These are phyloP conservation scores for Coemansia guatemalensis DNA, from an alignment of 192 early-diverging fungal species.

Conservation along the genomic window DNA sequence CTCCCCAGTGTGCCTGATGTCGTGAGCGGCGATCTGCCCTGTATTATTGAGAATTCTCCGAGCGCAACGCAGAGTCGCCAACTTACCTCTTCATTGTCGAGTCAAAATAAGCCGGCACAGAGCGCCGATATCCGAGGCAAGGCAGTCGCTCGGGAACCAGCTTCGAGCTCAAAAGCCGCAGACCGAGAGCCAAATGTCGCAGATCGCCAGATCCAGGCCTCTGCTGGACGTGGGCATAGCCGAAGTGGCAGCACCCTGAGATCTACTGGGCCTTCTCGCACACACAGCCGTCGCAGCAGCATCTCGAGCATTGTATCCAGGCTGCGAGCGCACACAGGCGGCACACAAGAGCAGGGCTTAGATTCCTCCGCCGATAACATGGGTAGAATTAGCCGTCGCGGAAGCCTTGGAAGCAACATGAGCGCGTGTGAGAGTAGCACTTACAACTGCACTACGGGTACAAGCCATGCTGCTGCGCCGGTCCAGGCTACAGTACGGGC, in stretches of 20 bases:
- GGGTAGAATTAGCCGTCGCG: conserved; percentile 25
- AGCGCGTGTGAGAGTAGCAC: conserved; percentile 34
- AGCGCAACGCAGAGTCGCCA: conserved; percentile 3
- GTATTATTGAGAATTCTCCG: conserved; percentile 13
- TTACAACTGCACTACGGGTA: conserved; percentile 7
- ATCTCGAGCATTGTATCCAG: conserved; percentile 16
- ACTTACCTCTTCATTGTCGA: neutral
- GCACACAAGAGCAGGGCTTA: neutral
- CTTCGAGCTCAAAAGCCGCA: neutral
- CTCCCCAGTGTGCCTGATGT: neutral
- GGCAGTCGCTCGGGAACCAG: neutral
- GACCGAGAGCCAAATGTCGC: neutral
- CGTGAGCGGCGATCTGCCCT: conserved; percentile 1
- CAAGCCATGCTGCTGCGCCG: conserved; percentile 35
- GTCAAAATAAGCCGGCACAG: neutral
- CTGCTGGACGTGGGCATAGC: neutral
- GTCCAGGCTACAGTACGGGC: neutral
- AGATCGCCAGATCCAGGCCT: neutral
- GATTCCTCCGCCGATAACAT: conserved; percentile 3
- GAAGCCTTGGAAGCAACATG: conserved; percentile 32
- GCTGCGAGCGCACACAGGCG: neutral
- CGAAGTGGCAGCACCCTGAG: conserved; percentile 19
- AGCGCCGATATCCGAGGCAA: neutral
- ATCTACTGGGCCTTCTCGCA: conserved; percentile 23
- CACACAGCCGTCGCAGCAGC: conserved; percentile 47